phyloP scores from a whole-genome alignment of 345 rosid genomes.

The Gossypium rotundifolium region DNA sequence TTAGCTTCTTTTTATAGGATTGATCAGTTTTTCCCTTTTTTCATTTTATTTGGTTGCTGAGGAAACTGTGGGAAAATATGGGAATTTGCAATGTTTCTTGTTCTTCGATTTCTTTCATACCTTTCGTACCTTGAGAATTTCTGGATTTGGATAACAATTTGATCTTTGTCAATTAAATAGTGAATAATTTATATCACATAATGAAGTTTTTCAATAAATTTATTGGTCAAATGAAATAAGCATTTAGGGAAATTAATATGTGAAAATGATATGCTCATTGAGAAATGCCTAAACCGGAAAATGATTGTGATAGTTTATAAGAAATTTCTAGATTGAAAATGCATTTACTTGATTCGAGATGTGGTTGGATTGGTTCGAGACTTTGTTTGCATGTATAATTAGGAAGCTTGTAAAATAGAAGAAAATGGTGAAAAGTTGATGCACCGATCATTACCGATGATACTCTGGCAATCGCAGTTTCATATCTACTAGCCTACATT shows the following conservation, averaged over 20 bases:
- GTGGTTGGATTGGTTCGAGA: background rate
- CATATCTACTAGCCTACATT: background rate
- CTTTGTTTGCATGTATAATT: background rate
- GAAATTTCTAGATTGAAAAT: background rate
- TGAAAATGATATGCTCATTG: background rate
- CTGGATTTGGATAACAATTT: background rate
- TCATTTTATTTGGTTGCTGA: conserved; percentile 7
- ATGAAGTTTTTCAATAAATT: background rate
- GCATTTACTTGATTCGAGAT: background rate
- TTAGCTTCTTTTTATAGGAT: background rate
- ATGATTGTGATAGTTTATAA: background rate
- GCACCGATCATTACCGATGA: background rate
- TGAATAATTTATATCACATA: background rate
- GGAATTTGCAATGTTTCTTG: background rate
- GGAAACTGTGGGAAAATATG: conserved; percentile 8
- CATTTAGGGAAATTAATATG: background rate
- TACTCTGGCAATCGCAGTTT: background rate
- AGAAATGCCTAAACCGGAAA: conserved; percentile 1
- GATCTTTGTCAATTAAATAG: background rate
- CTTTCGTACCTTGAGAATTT: background rate
- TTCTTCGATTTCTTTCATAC: background rate
- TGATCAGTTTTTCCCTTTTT: background rate
- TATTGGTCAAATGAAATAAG: background rate
- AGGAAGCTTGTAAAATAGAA: background rate
- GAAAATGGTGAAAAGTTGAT: background rate